Evolutionary conservation across 1,284 basidiomycete species (phyloP).

Genomic region (Boletus smithii): DNA sequence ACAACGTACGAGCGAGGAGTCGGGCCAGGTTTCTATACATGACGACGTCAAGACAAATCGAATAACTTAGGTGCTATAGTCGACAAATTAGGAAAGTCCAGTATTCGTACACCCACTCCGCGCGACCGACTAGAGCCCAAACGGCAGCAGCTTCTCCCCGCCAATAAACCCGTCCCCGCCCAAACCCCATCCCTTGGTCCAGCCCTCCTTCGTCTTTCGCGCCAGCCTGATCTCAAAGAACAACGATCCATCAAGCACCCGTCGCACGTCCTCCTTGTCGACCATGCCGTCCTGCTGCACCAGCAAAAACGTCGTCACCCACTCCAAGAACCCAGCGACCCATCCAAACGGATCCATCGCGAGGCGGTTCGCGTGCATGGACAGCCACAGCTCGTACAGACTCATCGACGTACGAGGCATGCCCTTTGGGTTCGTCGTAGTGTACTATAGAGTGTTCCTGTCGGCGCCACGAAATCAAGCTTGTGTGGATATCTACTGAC

Average conservation of each 20-base stretch:
- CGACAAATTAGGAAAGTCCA: no score
- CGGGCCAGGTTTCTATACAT: no score
- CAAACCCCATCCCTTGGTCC: slow-evolving; percentile 32
- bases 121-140: slow-evolving; percentile 20
- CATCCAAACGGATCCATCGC: slow-evolving; percentile 38
- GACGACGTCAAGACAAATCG: slow-evolving; percentile 8
- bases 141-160: slow-evolving; percentile 29
- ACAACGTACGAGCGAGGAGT: no score
- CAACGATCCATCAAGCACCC: slow-evolving; percentile 28
- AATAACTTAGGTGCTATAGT: no score
- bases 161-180: slow-evolving; percentile 32
- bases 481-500: slow-evolving; percentile 22
- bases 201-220: slow-evolving; percentile 19
- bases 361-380: slow-evolving; percentile 33
- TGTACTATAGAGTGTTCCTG: slow-evolving; percentile 18
- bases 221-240: slow-evolving; percentile 28
- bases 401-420: slow-evolving; percentile 23
- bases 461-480: neutral
- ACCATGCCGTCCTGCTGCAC: slow-evolving; percentile 27
- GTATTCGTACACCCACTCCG: no score
- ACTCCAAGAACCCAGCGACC: slow-evolving; percentile 35
- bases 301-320: slow-evolving; percentile 29
- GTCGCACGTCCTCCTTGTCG: slow-evolving; percentile 31
- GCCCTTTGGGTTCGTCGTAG: slow-evolving; percentile 12
- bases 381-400: slow-evolving; percentile 29